Base-by-base conservation (phyloP, 2,329 filamentous ascomycete species). In the Neonectria hederae region DNA sequence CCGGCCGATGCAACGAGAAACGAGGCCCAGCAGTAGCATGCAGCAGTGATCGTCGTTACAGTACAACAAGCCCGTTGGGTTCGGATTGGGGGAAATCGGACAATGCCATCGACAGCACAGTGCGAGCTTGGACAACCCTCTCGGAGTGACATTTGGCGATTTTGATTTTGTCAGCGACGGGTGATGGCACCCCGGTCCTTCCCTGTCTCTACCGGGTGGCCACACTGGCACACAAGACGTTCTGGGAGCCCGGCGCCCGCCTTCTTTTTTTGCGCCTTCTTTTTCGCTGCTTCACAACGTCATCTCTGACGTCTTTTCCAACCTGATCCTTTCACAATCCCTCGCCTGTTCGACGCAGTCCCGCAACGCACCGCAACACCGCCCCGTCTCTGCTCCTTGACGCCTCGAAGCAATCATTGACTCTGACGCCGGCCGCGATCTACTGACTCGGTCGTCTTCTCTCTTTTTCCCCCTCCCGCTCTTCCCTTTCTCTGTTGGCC, bases 241-340 rank as follows among this genome's bases (percentile, higher is more conserved):
- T 69, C 70, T 67, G 73, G 68, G 67, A 72, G 72, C 73, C 70
- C 74, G 73, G 74, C 67, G 71, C 75, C 70, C 76, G 73, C 70
- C 75, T 73, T 69, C 70, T 75, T 69, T 75, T 76, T 70, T 72
- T 75, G 71, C 77, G 76, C 75, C 75, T 72, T 77, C 76, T 75
- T 75, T 78, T 78, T 74, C 73, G 76, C 70, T 75, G 72, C 74
- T 71, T 74, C 76, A 76, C 79, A 82, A 82, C 80, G 80, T 82
- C 80, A 82, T 82, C 80, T 81, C 80, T 82, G 80, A 82, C 80
- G 80, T 82, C 80, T 82, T 81, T 75, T 73, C 75, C 72, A 75
- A 76, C 74, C 74, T 77, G 72, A 75, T 74, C 72, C 72, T 78
- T 77, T 76, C 75, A 76, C 74, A 75, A 75, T 75, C 70, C 53